Evolutionary conservation across 768 basidiomycete genomes (phyloP), one percentile per base, ranked within the genome.

Genomic region (Boletus subcaerulescens): DNA sequence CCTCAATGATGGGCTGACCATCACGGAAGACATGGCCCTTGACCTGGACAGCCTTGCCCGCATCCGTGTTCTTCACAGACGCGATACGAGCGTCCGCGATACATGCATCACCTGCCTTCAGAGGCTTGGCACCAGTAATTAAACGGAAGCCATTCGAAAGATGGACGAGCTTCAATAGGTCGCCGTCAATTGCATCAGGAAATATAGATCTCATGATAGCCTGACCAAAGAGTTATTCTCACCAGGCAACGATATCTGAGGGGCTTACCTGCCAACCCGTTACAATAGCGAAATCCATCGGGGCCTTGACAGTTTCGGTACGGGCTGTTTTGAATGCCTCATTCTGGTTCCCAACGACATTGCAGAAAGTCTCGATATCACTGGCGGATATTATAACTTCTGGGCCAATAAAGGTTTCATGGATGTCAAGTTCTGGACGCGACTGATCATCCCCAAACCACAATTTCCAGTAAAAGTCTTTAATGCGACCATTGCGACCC

Each of bases 181-280:
- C 96, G 1, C 96, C 97, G 59, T 98, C 91, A 67, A 99, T 92
- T 12, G 83, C 73, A 13, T 79, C 69, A 7, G 97, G 97, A 85
- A 99, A 99, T 73, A 98, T 96, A 1, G 94, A 86, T 71, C 91
- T 93, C 89, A 98, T 99, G 73, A 99, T 98, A n/a, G 95, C 91
- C 93, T 96, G 61, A 0, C 52, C 56, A 50, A 33, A 60, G 50
- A 29, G 44, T 64, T 4, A 55, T 61, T 33, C 52, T n/a, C 20
- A 36, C 29, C 10, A 35, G 17, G 24, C 14, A 40, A 52, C 17
- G 45, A 1, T 22, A 36, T 24, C 52, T 29, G 41, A 29, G 22
- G 39, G 48, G 73, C 87, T 56, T 68, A 93, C 94, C 87, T 96
- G 86, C 97, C 97, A 99, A 44, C 96, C 95, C 39, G 94, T 87